phyloP scores from a whole-genome alignment of 2,329 filamentous ascomycete genomes.

The Beauveria sp. region DNA sequence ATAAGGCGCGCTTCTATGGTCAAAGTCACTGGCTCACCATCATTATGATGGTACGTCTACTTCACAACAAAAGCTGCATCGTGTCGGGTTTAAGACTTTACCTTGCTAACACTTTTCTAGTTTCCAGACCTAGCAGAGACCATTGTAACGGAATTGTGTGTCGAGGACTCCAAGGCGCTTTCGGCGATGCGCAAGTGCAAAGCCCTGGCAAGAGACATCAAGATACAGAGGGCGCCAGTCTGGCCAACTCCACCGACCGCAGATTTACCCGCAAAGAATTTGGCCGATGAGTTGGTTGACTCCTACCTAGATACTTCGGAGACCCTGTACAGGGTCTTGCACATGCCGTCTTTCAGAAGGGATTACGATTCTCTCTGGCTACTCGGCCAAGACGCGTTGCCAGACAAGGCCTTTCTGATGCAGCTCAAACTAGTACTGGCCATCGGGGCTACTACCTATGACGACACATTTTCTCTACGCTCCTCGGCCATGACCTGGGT shows the following conservation, averaged over 20 bases:
- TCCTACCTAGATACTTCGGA: constrained; percentile 42
- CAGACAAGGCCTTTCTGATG: constrained; percentile 40
- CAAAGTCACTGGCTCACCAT: constrained; percentile 48
- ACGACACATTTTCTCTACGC: constrained; percentile 42
- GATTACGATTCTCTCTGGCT: constrained; percentile 48
- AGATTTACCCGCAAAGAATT: constrained; percentile 37
- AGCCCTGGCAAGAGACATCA: constrained; percentile 42
- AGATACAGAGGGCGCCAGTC: constrained; percentile 35
- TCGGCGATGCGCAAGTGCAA: constrained; percentile 43
- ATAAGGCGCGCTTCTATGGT: constrained; percentile 50
- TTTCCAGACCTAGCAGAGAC: constrained; percentile 36
- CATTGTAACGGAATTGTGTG: constrained; percentile 33
- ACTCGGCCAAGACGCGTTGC: constrained; percentile 20
- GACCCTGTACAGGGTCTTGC: constrained; percentile 39
- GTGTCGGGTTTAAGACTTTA: no score
- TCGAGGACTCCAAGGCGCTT: constrained; percentile 28
- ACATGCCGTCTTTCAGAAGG: constrained; percentile 40
- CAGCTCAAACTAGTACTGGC: constrained; percentile 52
- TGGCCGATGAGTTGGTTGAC: constrained; percentile 41
- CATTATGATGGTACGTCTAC: constrained; percentile 32
- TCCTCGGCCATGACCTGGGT: constrained; percentile 45
- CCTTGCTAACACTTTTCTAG: constrained; percentile 20
- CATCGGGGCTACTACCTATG: constrained; percentile 45
- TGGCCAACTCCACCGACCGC: constrained; percentile 37
- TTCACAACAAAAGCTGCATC: not conserved